Conservation (phyloP, 2,329 filamentous ascomycete genomes). For the Xylariales sp. region DNA sequence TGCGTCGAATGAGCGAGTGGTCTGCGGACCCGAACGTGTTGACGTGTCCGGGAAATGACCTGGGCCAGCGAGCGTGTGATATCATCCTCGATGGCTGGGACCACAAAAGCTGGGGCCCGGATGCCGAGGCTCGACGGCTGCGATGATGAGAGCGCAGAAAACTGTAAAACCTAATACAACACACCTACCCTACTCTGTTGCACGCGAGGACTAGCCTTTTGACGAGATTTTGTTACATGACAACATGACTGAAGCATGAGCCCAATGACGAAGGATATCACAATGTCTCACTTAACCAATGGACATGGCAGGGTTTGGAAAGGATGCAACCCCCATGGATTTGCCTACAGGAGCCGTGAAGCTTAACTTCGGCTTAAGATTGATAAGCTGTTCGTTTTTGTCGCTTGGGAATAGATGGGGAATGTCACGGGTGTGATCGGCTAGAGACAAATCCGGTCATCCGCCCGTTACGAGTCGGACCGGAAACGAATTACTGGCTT, state of each 20-base stretch:
- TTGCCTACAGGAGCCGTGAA: background rate
- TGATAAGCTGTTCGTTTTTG: constrained; percentile 3
- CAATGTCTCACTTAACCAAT: background rate
- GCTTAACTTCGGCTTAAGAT: constrained; percentile 2
- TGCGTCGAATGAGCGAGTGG: background rate
- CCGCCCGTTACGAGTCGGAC: background rate
- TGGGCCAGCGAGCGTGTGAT: background rate
- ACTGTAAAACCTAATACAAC: constrained; percentile 19
- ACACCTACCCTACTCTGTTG: constrained; percentile 15
- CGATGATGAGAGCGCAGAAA: constrained; percentile 1
- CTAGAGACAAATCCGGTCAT: constrained; percentile 1
- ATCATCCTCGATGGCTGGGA: background rate
- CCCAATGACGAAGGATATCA: constrained; percentile 6
- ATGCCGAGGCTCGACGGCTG: background rate
- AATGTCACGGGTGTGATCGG: constrained; percentile 11
- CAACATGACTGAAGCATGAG: background rate
- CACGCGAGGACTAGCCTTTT: background rate
- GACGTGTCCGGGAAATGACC: background rate
- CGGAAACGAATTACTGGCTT: constrained; percentile 14
- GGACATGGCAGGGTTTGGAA: background rate
- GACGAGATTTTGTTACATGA: background rate
- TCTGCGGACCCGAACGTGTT: background rate
- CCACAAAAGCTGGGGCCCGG: background rate
- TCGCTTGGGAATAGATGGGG: constrained; percentile 8
- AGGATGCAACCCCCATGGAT: constrained; percentile 7